Conservation (phyloP, 768 basidiomycete genomes). For the Artomyces pyxidatus region DNA sequence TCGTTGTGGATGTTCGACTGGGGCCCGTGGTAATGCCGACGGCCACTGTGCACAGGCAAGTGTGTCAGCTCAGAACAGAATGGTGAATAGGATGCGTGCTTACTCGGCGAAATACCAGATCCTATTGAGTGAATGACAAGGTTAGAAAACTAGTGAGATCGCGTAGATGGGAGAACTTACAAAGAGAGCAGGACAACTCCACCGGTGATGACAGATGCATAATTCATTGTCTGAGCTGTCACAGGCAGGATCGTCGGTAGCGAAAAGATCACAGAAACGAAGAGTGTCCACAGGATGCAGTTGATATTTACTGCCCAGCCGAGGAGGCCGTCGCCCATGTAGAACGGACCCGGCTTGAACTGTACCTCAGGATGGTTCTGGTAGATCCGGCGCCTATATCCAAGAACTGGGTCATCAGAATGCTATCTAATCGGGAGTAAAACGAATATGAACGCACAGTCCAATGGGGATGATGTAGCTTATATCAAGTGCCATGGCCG, state of each 20-base stretch:
- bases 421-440: background rate
- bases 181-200: conserved; percentile 26
- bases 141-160: background rate
- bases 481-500: conserved; percentile 68
- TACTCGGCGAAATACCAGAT: conserved; percentile 21
- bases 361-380: conserved; percentile 70
- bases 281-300: conserved; percentile 65
- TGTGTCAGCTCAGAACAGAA: background rate
- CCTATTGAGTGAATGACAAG: background rate
- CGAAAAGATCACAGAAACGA: conserved; percentile 64
- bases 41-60: conserved; percentile 7
- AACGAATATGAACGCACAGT: conserved; percentile 27
- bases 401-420: background rate
- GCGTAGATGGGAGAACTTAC: conserved; percentile 13
- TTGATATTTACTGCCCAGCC: conserved; percentile 53
- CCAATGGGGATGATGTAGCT: conserved; percentile 82
- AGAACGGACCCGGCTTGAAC: conserved; percentile 84
- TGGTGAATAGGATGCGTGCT: background rate
- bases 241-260: conserved; percentile 65
- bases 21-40: conserved; percentile 14
- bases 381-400: conserved; percentile 46
- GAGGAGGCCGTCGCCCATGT: conserved; percentile 62
- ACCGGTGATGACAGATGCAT: conserved; percentile 49
- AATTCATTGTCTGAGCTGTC: conserved; percentile 70
- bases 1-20: conserved; percentile 3